phyloP scores from a whole-genome alignment of 192 early-diverging fungal species.

The Allomyces arbusculus region DNA sequence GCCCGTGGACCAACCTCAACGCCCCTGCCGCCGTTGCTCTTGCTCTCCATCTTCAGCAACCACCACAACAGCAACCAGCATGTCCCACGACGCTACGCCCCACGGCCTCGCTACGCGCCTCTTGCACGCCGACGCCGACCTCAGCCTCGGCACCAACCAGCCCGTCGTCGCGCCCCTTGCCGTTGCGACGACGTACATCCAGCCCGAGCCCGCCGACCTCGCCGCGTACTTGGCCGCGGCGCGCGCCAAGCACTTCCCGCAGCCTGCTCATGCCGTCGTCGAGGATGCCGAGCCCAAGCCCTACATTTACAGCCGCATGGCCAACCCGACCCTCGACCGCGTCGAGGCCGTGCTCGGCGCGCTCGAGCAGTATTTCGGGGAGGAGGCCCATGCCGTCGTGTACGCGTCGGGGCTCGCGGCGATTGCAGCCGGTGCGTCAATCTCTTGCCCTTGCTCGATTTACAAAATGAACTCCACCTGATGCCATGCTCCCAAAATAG shows the following conservation, averaged over 20 bases:
- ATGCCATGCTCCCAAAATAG: background rate
- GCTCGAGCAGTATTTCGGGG: slow-evolving; percentile 7
- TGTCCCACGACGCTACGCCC: too few species aligned
- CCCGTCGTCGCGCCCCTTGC: background rate
- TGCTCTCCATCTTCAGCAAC: too few species aligned
- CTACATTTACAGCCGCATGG: slow-evolving; percentile 27
- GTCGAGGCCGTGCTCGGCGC: slow-evolving; percentile 32
- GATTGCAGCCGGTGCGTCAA: slow-evolving; percentile 12
- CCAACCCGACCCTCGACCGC: slow-evolving; percentile 18
- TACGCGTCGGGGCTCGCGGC: slow-evolving; percentile 39
- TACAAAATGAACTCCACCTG: too few species aligned
- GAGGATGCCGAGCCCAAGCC: background rate
- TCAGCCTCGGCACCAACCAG: background rate
- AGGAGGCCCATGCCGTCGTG: slow-evolving; percentile 34
- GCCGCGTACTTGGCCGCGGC: slow-evolving; percentile 22
- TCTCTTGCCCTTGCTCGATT: too few species aligned
- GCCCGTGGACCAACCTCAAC: too few species aligned
- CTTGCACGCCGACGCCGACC: too few species aligned
- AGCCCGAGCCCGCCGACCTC: slow-evolving; percentile 21
- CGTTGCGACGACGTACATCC: background rate
- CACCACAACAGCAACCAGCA: too few species aligned
- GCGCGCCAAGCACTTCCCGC: slow-evolving; percentile 12
- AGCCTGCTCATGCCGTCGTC: slow-evolving; percentile 1
- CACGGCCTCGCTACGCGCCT: too few species aligned
- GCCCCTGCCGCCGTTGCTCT: too few species aligned